Percentiles rank a stretch among this genome's conserved stretches.
These are phyloP conservation scores for Ophiocordyceps camponoti-rufipedis DNA, from an alignment of 2,329 filamentous ascomycete species.

Conservation along the genomic window DNA sequence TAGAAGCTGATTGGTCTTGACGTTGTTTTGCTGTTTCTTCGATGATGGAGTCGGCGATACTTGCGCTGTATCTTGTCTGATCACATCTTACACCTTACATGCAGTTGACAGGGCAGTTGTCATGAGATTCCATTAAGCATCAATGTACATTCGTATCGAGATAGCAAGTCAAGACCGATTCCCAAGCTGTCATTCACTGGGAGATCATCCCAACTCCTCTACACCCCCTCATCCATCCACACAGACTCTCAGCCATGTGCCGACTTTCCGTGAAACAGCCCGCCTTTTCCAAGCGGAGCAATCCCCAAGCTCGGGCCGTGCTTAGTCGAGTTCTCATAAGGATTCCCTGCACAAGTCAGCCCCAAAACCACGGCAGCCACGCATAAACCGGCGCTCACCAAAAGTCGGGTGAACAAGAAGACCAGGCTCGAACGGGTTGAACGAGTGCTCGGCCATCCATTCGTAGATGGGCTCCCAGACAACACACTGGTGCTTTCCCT, in stretches of 20 bases:
- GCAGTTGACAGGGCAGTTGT: too few species aligned
- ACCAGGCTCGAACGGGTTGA: not conserved
- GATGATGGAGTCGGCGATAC: too few species aligned
- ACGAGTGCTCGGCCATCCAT: conserved; percentile 1
- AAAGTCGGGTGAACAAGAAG: not conserved
- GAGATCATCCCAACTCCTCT: not conserved
- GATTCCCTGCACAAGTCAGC: not conserved
- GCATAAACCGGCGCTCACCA: not conserved
- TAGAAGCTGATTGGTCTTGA: too few species aligned
- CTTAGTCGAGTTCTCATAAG: not conserved
- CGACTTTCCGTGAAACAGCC: not conserved
- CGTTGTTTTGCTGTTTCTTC: too few species aligned
- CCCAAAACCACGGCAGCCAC: too few species aligned
- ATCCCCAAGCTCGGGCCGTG: not conserved
- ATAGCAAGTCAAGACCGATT: too few species aligned
- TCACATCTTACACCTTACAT: too few species aligned
- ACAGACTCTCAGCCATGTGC: not conserved
- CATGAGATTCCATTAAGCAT: too few species aligned
- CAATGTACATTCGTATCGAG: too few species aligned
- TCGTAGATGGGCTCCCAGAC: conserved; percentile 1
- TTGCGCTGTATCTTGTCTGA: too few species aligned
- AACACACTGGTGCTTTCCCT: not conserved
- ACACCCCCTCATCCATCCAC: not conserved
- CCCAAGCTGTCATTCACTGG: not conserved
- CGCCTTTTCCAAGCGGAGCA: not conserved